These are phyloP conservation scores for Theobroma cacao DNA, from an alignment of 345 rosid species.

Conservation along the genomic window DNA sequence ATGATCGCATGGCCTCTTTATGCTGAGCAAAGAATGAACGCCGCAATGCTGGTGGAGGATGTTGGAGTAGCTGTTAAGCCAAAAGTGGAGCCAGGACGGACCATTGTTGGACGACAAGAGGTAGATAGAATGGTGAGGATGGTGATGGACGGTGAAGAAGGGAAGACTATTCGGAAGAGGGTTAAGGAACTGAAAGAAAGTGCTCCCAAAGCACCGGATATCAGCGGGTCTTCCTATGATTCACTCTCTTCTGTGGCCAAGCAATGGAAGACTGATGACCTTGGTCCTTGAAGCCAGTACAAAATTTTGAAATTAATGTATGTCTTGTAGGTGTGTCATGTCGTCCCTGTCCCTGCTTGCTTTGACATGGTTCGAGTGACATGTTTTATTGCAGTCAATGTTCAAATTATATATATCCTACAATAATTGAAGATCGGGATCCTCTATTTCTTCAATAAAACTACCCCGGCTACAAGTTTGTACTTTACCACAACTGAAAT, in stretches of 20 bases:
- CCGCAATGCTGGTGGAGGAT: slow-evolving; percentile 29
- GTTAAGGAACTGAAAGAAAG: slow-evolving; percentile 27
- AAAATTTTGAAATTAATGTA: no score
- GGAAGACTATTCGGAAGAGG: slow-evolving; percentile 13
- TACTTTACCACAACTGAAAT: no score
- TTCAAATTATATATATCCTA: no score
- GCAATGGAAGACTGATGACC: slow-evolving; percentile 5
- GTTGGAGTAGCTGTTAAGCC: slow-evolving; percentile 30
- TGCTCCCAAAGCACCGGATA: slow-evolving; percentile 21
- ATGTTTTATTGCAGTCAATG: no score
- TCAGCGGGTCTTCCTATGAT: slow-evolving; percentile 24
- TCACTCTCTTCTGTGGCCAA: slow-evolving; percentile 10
- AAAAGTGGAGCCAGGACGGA: not conserved
- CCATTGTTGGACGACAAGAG: slow-evolving; percentile 30
- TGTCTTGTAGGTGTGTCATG: no score
- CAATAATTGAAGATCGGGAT: no score
- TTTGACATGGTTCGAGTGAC: no score
- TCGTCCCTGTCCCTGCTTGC: no score
- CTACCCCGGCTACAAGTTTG: no score
- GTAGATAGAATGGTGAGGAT: slow-evolving; percentile 29
- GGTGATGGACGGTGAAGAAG: slow-evolving; percentile 34
- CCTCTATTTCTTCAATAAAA: no score
- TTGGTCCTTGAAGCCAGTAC: not conserved
- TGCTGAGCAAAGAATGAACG: slow-evolving; percentile 45
- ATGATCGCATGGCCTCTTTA: slow-evolving; percentile 44